Percentiles rank a stretch among this genome's conserved stretches.
Conservation (phyloP, 306 rosid species). For the Ziziphus jujuba region DNA sequence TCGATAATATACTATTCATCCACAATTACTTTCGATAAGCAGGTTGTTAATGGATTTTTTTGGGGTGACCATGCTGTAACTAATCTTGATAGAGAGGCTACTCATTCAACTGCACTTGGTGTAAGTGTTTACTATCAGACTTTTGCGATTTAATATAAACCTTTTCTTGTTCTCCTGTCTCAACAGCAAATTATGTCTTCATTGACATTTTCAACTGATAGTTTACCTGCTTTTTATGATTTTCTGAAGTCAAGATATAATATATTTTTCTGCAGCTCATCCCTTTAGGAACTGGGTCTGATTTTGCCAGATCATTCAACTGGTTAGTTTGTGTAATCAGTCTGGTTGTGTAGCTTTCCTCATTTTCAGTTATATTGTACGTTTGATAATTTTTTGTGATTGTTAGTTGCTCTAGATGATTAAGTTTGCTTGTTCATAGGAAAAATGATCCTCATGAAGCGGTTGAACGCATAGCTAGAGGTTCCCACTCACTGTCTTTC, state of each 20-base stretch:
- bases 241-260: slow-evolving; percentile 21
- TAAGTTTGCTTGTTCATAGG: slow-evolving; percentile 46
- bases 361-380: neutral
- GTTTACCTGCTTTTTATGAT: slow-evolving; percentile 15
- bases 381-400: neutral
- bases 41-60: slow-evolving; percentile 98
- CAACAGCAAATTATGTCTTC: slow-evolving; percentile 15
- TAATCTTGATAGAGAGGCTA: slow-evolving; percentile 53
- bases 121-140: slow-evolving; percentile 52
- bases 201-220: slow-evolving; percentile 12
- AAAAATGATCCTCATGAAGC: slow-evolving; percentile 83
- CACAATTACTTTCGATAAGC: slow-evolving; percentile 25
- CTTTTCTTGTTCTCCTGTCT: slow-evolving; percentile 8
- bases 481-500: slow-evolving; percentile 23
- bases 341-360: slow-evolving; percentile 1
- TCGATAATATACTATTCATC: neutral
- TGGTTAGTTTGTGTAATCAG: slow-evolving; percentile 56
- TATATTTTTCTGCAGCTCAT: slow-evolving; percentile 66
- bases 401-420: slow-evolving; percentile 17
- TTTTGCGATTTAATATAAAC: slow-evolving; percentile 15
- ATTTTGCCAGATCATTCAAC: slow-evolving; percentile 83
- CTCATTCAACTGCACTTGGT: slow-evolving; percentile 85
- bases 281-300: slow-evolving; percentile 96
- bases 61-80: slow-evolving; percentile 86
- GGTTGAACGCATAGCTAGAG: slow-evolving; percentile 76